Evolutionary conservation across 495 filamentous ascomycete genomes (phyloP), one percentile per base, ranked within the genome.

Genomic region (Apiosordaria backusii): DNA sequence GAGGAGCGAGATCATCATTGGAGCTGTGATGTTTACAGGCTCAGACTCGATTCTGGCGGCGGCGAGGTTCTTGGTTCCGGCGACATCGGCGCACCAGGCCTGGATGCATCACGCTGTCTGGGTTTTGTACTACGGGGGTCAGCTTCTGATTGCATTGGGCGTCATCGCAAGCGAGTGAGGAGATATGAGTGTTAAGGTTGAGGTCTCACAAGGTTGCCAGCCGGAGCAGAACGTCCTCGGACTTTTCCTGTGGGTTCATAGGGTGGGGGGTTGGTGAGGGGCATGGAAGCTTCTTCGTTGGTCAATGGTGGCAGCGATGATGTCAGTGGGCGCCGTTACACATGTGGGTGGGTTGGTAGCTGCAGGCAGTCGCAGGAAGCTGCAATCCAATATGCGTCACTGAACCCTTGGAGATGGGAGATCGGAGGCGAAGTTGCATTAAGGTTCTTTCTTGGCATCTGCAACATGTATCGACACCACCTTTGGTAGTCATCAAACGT

Each of bases 61-160:
- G 1, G 68, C 72, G 7, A 62, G 63, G 60, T 76, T 76, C 45
- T 54, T 76, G 0, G 63, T 74, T 13, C 35, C 55, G 7, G n/a
- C 53, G 0, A 50, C 4, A 22, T 67, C 65, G n/a, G 0, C 19
- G 6, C 61, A 67, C 40, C 61, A 63, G 18, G 22, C 19, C 5
- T 72, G 59, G 72, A 76, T 76, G 74, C 67, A 65, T 62, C 64
- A 67, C 59, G 67, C 68, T 4, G 74, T 76, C 24, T 76, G 74
- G 74, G 40, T 68, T 1, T 21, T 74, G 24, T 76, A 76, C 57
- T 76, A 73, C 60, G 57, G n/a, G 19, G 74, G 72, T 2, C 74
- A 76, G 67, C n/a, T 70, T n/a, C 54, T 74, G 40, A 76, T 76
- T 57, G 57, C 70, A 1, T n/a, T 72, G 53, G 72, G 70, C 0